A percentile compares a stretch with the other conserved stretches of the same genome.
Conservation (phyloP, 495 filamentous ascomycete species). For the Talaromyces proteolyticus region DNA sequence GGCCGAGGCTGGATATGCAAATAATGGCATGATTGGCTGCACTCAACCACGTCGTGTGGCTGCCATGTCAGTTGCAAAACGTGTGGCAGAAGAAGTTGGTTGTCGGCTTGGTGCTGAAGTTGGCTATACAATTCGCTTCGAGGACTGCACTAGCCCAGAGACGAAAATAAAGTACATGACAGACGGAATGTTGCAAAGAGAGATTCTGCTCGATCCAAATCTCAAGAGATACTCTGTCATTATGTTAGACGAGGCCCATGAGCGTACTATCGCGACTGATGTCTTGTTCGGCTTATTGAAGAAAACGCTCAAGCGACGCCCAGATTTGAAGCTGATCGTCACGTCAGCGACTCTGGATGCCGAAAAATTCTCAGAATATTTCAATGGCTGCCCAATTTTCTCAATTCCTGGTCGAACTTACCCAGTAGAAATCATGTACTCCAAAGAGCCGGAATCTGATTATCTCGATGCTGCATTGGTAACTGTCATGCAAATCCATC, state of each 20-base stretch:
- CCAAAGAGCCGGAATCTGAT: slow-evolving; percentile 88
- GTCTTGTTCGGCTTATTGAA: slow-evolving; percentile 92
- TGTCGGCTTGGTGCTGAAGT: slow-evolving; percentile 88
- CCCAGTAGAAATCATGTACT: slow-evolving; percentile 93
- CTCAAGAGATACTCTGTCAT: slow-evolving; percentile 88
- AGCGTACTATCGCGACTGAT: slow-evolving; percentile 93
- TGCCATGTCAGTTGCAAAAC: slow-evolving; percentile 94
- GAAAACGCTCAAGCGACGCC: slow-evolving; percentile 80
- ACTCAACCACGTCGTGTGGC: slow-evolving; percentile 96
- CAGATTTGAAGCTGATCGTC: slow-evolving; percentile 90
- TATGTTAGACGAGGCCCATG: slow-evolving; percentile 98
- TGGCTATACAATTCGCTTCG: slow-evolving; percentile 96
- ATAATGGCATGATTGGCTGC: slow-evolving; percentile 90
- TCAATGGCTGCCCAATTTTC: slow-evolving; percentile 91
- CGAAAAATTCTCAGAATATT: slow-evolving; percentile 95
- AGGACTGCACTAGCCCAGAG: slow-evolving; percentile 83
- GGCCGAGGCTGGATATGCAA: slow-evolving; percentile 84
- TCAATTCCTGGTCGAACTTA: slow-evolving; percentile 92
- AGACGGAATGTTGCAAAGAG: slow-evolving; percentile 94
- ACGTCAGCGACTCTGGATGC: slow-evolving; percentile 95
- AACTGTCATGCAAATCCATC: slow-evolving; percentile 97
- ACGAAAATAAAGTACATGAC: slow-evolving; percentile 99
- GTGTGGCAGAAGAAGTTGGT: slow-evolving; percentile 94
- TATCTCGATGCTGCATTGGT: slow-evolving; percentile 94
- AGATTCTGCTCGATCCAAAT: slow-evolving; percentile 86